Percentiles rank a stretch among this genome's conserved stretches.
Evolutionary conservation across 306 rosid genomes (phyloP).

Genomic region (Prunus padus): DNA sequence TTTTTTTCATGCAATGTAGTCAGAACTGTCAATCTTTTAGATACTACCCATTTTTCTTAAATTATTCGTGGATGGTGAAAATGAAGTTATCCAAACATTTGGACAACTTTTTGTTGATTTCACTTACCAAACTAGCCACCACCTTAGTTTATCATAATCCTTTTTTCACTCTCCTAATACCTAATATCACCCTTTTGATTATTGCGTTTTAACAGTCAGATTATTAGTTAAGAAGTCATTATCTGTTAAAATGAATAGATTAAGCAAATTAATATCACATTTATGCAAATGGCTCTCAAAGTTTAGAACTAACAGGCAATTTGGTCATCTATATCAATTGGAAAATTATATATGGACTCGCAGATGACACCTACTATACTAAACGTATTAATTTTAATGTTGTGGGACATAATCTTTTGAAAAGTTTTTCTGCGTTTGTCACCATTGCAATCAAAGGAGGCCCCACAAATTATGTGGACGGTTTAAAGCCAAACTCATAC

Average conservation of each 20-base stretch:
- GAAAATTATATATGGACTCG: background rate
- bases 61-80: background rate
- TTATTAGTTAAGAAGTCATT: background rate
- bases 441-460: slow-evolving; percentile 12
- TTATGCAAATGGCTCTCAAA: background rate
- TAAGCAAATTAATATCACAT: background rate
- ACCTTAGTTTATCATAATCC: background rate
- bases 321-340: background rate
- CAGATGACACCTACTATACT: background rate
- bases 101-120: background rate
- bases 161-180: too few relatives aligned
- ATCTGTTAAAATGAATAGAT: background rate
- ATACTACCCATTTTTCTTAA: too few relatives aligned
- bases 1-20: background rate
- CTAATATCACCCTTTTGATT: background rate
- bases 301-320: background rate
- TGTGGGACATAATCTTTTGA: slow-evolving; percentile 5
- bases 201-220: background rate
- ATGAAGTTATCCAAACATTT: background rate
- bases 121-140: background rate
- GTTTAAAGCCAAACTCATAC: background rate
- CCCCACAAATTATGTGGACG: slow-evolving; percentile 11
- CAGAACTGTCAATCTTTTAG: too few relatives aligned
- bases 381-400: background rate
- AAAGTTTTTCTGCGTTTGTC: background rate